phyloP scores from a whole-genome alignment of 1,284 basidiomycete species.

The Lentinula novae-zelandiae region DNA sequence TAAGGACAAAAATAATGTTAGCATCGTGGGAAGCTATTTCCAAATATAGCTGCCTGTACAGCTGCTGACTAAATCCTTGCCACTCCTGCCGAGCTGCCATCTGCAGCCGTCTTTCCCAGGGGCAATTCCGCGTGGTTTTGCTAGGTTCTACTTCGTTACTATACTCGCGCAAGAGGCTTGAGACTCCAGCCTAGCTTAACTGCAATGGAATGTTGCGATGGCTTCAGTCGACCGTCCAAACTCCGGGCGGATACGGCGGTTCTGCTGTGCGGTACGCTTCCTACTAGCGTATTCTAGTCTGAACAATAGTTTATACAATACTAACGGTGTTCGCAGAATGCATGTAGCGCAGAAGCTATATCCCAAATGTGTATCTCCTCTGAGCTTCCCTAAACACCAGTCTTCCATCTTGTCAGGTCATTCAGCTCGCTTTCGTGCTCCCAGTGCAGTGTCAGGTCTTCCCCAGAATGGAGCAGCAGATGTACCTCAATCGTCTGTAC shows the following conservation, averaged over 20 bases:
- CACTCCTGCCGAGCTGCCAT: not conserved
- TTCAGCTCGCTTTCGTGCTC: not conserved
- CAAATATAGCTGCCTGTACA: not conserved
- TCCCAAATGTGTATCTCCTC: not conserved
- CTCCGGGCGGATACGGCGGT: slow-evolving; percentile 24
- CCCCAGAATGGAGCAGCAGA: not conserved
- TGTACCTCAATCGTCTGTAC: not conserved
- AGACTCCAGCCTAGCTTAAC: slow-evolving; percentile 16
- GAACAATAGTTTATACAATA: not conserved
- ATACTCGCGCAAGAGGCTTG: not conserved
- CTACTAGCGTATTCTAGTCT: too few species aligned
- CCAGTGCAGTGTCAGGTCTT: not conserved
- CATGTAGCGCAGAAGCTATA: not conserved
- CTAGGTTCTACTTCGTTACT: not conserved
- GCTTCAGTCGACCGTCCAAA: slow-evolving; percentile 34
- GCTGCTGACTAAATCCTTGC: not conserved
- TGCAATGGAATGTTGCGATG: slow-evolving; percentile 53
- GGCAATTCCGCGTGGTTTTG: not conserved
- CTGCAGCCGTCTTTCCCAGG: not conserved
- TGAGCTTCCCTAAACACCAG: too few species aligned
- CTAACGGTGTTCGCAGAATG: not conserved
- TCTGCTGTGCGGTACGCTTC: slow-evolving; percentile 10
- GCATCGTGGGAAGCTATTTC: not conserved
- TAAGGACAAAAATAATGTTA: too few species aligned
- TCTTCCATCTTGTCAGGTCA: not conserved